These are phyloP conservation scores for Aaosphaeria arxii DNA, from an alignment of 2,329 filamentous ascomycete species.

Conservation along the genomic window DNA sequence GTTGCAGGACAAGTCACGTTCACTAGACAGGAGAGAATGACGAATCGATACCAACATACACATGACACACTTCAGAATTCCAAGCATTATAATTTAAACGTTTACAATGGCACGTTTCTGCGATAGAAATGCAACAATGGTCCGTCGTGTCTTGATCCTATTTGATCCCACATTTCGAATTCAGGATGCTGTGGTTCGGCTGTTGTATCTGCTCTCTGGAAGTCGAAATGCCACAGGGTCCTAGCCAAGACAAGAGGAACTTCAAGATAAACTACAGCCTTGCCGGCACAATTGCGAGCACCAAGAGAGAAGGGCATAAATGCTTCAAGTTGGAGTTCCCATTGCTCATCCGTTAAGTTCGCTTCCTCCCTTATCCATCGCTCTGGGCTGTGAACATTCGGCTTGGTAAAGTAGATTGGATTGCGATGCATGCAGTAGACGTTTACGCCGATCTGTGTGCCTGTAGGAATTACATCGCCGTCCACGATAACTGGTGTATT, in stretches of 20 bases:
- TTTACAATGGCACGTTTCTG: too few relatives aligned
- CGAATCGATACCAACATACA: too few relatives aligned
- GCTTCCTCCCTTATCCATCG: conserved; percentile 5
- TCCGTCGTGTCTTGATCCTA: not conserved
- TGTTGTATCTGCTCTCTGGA: not conserved
- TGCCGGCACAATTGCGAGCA: conserved; percentile 1
- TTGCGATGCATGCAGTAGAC: conserved; percentile 21
- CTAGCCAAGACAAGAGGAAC: conserved; percentile 1
- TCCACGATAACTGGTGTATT: conserved; percentile 10
- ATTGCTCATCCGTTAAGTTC: not conserved
- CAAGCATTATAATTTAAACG: too few relatives aligned
- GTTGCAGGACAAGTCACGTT: too few relatives aligned
- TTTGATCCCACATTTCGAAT: not conserved
- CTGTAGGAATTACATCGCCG: conserved; percentile 12
- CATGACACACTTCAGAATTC: too few relatives aligned
- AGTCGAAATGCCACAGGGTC: conserved; percentile 2
- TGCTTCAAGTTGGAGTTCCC: not conserved
- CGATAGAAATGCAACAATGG: not conserved
- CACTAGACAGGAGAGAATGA: too few relatives aligned
- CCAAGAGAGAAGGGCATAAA: conserved; percentile 1
- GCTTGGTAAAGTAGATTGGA: conserved; percentile 9
- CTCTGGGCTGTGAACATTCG: conserved; percentile 7
- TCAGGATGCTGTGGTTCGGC: not conserved
- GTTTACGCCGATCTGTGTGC: conserved; percentile 12
- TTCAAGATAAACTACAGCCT: conserved; percentile 1